Percentiles rank a stretch among this genome's conserved stretches.
These are phyloP conservation scores for Ophiosphaerella korrae DNA, from an alignment of 2,329 filamentous ascomycete species.

Conservation along the genomic window DNA sequence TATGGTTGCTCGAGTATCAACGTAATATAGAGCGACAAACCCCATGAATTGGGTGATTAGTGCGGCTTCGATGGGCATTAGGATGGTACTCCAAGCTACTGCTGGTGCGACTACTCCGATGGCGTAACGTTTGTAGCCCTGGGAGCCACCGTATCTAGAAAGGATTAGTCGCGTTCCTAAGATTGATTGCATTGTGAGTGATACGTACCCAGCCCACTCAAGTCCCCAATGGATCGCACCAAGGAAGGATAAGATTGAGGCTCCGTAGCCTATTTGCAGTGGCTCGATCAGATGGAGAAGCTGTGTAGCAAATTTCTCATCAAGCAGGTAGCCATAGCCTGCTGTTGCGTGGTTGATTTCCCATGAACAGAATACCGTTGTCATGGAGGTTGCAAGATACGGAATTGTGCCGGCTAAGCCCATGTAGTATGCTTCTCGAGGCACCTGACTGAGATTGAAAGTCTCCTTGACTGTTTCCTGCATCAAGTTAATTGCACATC, in stretches of 20 bases:
- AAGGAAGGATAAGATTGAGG: constrained; percentile 90
- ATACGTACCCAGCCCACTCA: constrained; percentile 69
- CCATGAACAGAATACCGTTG: constrained; percentile 82
- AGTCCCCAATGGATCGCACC: constrained; percentile 94
- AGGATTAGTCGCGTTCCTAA: background rate
- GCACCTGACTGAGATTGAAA: constrained; percentile 54
- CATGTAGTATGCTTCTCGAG: constrained; percentile 55
- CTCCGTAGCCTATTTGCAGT: constrained; percentile 88
- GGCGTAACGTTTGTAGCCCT: constrained; percentile 80
- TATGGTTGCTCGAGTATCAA: constrained; percentile 72
- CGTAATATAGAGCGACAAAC: constrained; percentile 85
- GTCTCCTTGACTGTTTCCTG: constrained; percentile 56
- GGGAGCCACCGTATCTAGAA: constrained; percentile 59
- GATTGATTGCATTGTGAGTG: background rate
- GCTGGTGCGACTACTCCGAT: constrained; percentile 79
- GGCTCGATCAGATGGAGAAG: constrained; percentile 80
- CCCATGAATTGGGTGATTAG: constrained; percentile 84
- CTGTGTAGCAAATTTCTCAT: constrained; percentile 71
- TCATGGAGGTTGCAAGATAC: constrained; percentile 81
- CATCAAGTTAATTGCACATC: constrained; percentile 6
- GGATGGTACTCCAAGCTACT: constrained; percentile 86
- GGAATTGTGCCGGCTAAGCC: constrained; percentile 58
- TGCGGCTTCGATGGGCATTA: constrained; percentile 83
- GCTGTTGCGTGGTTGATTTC: constrained; percentile 73
- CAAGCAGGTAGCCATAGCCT: constrained; percentile 69